Conservation (phyloP, 805 yeast species). For the Metschnikowia santaceciliae region DNA sequence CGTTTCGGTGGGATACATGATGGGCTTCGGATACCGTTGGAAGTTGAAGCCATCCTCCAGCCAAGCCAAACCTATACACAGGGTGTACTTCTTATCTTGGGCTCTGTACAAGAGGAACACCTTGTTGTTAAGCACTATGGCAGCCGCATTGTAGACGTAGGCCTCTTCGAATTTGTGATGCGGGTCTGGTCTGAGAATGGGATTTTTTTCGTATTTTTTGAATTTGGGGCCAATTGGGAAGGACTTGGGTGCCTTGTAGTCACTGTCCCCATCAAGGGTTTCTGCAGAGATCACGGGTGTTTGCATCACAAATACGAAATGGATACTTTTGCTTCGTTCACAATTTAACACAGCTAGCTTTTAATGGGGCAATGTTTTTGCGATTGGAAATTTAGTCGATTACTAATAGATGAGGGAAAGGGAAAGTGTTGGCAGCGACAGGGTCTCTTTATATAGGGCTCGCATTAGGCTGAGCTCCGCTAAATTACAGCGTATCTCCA, state of each 20-base stretch:
- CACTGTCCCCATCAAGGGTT: slow-evolving; percentile 28
- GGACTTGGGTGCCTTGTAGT: slow-evolving; percentile 30
- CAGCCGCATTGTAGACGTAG: slow-evolving; percentile 40
- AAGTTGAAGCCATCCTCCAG: slow-evolving; percentile 36
- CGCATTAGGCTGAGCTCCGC: neutral
- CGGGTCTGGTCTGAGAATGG: slow-evolving; percentile 38
- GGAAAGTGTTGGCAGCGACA: neutral
- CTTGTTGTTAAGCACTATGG: slow-evolving; percentile 36
- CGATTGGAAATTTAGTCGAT: neutral
- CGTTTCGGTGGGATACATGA: slow-evolving; percentile 33
- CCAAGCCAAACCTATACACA: slow-evolving; percentile 41
- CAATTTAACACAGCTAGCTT: too few species aligned
- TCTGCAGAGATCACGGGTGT: slow-evolving; percentile 25
- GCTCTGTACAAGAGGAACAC: slow-evolving; percentile 39
- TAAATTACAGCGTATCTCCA: neutral
- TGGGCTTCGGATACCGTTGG: slow-evolving; percentile 27
- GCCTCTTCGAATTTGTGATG: slow-evolving; percentile 35
- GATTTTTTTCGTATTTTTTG: slow-evolving; percentile 31
- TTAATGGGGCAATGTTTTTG: too few species aligned
- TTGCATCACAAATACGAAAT: neutral
- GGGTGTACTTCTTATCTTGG: slow-evolving; percentile 30
- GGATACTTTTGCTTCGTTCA: too few species aligned
- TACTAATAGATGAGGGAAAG: neutral
- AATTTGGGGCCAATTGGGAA: slow-evolving; percentile 42
- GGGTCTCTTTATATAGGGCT: neutral